These are phyloP conservation scores for Spathaspora passalidarum DNA, from an alignment of 805 yeast genomes.

Conservation along the genomic window DNA sequence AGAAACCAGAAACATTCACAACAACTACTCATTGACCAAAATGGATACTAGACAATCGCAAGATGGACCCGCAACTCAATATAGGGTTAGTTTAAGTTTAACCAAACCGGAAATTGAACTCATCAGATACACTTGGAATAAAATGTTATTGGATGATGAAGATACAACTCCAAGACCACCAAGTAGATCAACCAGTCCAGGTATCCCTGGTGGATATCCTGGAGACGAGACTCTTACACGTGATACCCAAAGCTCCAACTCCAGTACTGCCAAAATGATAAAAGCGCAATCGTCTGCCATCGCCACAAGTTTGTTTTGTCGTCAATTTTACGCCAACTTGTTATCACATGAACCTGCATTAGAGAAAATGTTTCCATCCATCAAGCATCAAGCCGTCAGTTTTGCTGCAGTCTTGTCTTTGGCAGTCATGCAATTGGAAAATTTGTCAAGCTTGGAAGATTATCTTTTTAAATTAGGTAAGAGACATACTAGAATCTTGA, in stretches of 20 bases:
- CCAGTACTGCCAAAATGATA: slow-evolving; percentile 5
- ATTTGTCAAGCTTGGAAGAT: slow-evolving; percentile 53
- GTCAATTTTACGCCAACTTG: slow-evolving; percentile 72
- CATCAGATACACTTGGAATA: slow-evolving; percentile 46
- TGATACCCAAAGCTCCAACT: neutral
- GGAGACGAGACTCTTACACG: slow-evolving; percentile 1
- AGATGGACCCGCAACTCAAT: slow-evolving; percentile 14
- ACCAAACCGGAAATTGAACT: slow-evolving; percentile 40
- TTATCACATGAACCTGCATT: slow-evolving; percentile 58
- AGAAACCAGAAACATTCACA: neutral
- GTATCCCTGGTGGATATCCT: slow-evolving; percentile 10
- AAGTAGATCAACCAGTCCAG: slow-evolving; percentile 10
- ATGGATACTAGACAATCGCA: slow-evolving; percentile 20
- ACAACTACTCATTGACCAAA: slow-evolving; percentile 23
- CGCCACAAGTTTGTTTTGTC: slow-evolving; percentile 59
- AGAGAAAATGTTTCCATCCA: slow-evolving; percentile 67
- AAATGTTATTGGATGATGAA: slow-evolving; percentile 37
- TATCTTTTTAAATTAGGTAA: slow-evolving; percentile 65
- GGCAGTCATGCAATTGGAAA: slow-evolving; percentile 63
- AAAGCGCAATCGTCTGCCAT: slow-evolving; percentile 16
- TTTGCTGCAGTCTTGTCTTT: slow-evolving; percentile 75
- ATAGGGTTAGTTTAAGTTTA: slow-evolving; percentile 20
- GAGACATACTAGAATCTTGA: slow-evolving; percentile 70
- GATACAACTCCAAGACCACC: slow-evolving; percentile 1
- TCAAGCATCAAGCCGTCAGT: slow-evolving; percentile 74